Conservation (phyloP, 441 rosid species). For the Gossypium schwendimanii region DNA sequence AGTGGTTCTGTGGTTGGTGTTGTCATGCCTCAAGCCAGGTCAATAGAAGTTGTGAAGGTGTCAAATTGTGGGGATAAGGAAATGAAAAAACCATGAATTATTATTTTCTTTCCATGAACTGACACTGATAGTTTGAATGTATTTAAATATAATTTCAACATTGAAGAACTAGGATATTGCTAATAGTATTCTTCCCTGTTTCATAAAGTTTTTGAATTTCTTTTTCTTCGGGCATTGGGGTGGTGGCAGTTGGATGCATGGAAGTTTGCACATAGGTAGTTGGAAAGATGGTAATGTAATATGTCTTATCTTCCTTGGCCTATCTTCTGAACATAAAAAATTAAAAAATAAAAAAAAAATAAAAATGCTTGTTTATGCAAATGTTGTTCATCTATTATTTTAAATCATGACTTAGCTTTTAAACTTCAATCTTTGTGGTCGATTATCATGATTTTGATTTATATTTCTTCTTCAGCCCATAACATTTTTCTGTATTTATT, state of each 20-base stretch:
- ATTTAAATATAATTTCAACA: background rate
- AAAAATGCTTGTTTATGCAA: background rate
- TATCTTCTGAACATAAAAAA: background rate
- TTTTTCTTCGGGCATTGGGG: background rate
- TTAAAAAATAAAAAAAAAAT: no score
- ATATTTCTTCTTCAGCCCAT: slow-evolving; percentile 5
- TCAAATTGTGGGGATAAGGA: background rate
- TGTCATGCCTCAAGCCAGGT: background rate
- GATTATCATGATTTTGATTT: background rate
- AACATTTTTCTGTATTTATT: slow-evolving; percentile 18
- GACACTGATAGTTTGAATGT: background rate
- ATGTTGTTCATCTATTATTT: background rate
- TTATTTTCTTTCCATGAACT: background rate
- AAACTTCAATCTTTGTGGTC: background rate
- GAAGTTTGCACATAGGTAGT: background rate
- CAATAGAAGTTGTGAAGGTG: background rate
- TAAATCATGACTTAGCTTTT: background rate
- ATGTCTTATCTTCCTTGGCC: background rate
- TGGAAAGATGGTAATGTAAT: background rate
- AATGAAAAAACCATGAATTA: background rate
- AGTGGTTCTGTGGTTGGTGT: background rate
- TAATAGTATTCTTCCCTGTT: background rate
- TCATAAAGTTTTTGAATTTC: background rate
- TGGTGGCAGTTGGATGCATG: background rate
- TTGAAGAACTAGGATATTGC: background rate